phyloP scores from a whole-genome alignment of 805 yeast species.

The Teunomyces stri region DNA sequence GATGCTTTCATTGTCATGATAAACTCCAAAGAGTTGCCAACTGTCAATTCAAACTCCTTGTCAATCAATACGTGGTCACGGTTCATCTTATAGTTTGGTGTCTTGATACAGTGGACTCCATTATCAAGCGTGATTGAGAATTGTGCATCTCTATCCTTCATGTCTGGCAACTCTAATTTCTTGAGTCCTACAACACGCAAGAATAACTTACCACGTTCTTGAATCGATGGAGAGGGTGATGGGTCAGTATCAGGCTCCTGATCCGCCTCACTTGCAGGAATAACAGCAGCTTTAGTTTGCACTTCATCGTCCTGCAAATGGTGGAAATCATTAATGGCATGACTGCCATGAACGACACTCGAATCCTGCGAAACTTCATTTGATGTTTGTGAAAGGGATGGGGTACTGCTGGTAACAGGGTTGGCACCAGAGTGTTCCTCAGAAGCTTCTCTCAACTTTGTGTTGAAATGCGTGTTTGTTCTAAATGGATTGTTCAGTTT shows the following conservation, averaged over 20 bases:
- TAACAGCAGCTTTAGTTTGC: not conserved
- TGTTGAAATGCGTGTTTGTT: constrained; percentile 3
- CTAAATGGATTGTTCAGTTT: not conserved
- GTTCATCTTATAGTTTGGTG: constrained; percentile 48
- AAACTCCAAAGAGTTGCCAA: constrained; percentile 59
- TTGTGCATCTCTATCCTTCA: constrained; percentile 44
- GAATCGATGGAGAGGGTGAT: constrained; percentile 1
- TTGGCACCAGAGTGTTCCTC: not conserved
- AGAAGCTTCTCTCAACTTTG: constrained; percentile 9
- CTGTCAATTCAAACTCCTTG: constrained; percentile 78
- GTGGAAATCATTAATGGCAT: not conserved
- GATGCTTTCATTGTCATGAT: constrained; percentile 70
- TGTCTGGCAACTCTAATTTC: constrained; percentile 47
- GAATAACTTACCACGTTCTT: constrained; percentile 56
- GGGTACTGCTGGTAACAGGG: not conserved
- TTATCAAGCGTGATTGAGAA: constrained; percentile 66
- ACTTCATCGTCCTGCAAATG: not conserved
- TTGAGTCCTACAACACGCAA: constrained; percentile 47
- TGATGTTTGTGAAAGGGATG: constrained; percentile 1
- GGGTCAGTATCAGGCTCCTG: not conserved
- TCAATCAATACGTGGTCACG: constrained; percentile 40
- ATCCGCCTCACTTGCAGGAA: not conserved
- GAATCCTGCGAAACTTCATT: not conserved
- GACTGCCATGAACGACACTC: not conserved
- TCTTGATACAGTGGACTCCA: constrained; percentile 75